These are phyloP conservation scores for Lasiodiplodia theobromae DNA, from an alignment of 2,329 filamentous ascomycete genomes.

Conservation along the genomic window DNA sequence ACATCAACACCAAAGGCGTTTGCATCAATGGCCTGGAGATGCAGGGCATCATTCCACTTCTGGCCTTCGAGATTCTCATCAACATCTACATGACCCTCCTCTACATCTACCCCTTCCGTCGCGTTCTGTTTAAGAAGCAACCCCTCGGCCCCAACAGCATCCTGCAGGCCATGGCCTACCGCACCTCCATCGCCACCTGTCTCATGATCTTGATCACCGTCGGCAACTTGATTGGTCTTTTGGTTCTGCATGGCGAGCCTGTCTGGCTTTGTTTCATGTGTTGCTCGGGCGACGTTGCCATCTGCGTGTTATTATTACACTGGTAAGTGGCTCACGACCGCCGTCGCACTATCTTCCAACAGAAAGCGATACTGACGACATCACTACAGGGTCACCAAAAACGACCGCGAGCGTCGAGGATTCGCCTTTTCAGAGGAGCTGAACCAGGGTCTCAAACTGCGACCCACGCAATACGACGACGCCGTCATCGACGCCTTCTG, in stretches of 20 bases:
- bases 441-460: conserved; percentile 16
- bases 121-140: conserved; percentile 11
- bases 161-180: conserved; percentile 61
- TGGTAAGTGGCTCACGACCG: conserved; percentile 47
- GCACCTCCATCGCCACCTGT: conserved; percentile 66
- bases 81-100: conserved; percentile 25
- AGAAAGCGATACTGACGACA: background rate
- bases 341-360: no score
- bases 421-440: conserved; percentile 10
- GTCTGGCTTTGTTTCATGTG: conserved; percentile 72
- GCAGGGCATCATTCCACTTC: conserved; percentile 11
- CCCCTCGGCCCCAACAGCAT: conserved; percentile 41
- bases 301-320: conserved; percentile 67
- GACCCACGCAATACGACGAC: conserved; percentile 1
- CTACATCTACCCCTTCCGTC: conserved; percentile 13
- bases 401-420: conserved; percentile 24
- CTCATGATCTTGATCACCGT: conserved; percentile 66
- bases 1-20: conserved; percentile 5
- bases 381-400: background rate
- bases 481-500: conserved; percentile 21
- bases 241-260: conserved; percentile 66
- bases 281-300: conserved; percentile 69
- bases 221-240: conserved; percentile 65
- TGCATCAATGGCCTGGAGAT: conserved; percentile 24
- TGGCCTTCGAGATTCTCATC: conserved; percentile 25